Evolutionary conservation across 768 basidiomycete species (phyloP).

Genomic region (Phaeolepiota aurea): DNA sequence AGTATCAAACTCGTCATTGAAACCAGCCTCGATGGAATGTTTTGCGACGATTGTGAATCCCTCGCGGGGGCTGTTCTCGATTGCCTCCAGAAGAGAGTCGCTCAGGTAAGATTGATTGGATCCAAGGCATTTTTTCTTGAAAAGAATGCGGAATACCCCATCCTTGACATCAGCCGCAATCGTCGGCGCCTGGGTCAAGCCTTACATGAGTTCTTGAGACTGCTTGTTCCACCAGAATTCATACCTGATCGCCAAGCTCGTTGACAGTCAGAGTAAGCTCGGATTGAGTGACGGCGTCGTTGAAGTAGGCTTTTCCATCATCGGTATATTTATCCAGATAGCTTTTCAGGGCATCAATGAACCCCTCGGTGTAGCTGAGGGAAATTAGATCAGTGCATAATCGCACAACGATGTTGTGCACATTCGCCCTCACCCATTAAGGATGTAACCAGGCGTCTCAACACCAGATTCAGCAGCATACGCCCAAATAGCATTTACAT

Average conservation of each 20-base stretch:
- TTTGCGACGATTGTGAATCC: conserved; percentile 24
- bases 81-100: conserved; percentile 19
- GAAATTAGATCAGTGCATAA: not conserved
- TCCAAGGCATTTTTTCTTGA: conserved; percentile 20
- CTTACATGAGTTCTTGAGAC: not conserved
- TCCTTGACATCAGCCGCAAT: conserved; percentile 27
- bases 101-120: conserved; percentile 19
- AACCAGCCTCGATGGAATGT: conserved; percentile 22
- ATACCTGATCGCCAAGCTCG: conserved; percentile 18
- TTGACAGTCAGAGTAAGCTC: conserved; percentile 26
- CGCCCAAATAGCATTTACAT: conserved; percentile 25
- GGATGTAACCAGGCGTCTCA: conserved; percentile 14
- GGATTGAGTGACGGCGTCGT: conserved; percentile 23
- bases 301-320: conserved; percentile 27
- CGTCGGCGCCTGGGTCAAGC: conserved; percentile 15
- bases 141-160: conserved; percentile 31
- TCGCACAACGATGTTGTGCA: not conserved
- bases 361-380: conserved; percentile 26
- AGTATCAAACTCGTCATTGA: conserved; percentile 19
- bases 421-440: conserved; percentile 16
- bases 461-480: conserved; percentile 17
- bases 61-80: conserved; percentile 23
- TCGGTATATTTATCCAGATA: conserved; percentile 24
- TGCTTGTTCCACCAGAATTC: not conserved
- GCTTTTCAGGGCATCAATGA: conserved; percentile 19